Base-by-base conservation (phyloP, 371 early-diverging fungal genomes). In the Rhizopus arrhizus region DNA sequence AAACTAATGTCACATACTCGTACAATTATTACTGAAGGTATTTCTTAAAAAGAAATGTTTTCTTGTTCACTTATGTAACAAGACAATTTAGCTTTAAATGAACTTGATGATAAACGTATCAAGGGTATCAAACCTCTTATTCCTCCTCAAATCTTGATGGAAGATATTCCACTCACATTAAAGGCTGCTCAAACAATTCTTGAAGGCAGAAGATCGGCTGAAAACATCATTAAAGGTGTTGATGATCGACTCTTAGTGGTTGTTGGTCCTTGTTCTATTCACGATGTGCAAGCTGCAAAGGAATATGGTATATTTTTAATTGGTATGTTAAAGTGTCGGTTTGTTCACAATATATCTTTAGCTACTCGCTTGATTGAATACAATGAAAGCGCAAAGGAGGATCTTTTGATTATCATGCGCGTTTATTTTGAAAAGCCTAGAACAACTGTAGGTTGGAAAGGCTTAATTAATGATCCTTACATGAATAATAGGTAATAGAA, bases 391-490 rank as follows among this genome's bases (percentile, higher is more conserved):
- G 74, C 81, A 12, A 75, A 81, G 55, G 86, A 86, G 36, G 94
- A 94, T 48, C 69, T 95, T 61, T 75, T 83, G 53, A 89, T 95
- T 64, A 74, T 95, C 49, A 95, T 95, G 96, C 84, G 96, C 35
- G 92, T 91, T 52, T 91, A 95, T 84, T 95, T 96, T 84, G 95
- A 95, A 71, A 95, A 95, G 76, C 96, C 96, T 29, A 77, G 95
- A 46, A 95, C 95, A 2, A 95, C 94, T 5, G 93, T 95, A 34
- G 95, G 95, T 31, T 95, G 95, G 95, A 95, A 95, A 76, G 95
- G 95, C 48, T 74, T 91, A 63, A 89, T 89, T 72, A 89, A 89
- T 60, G 91, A 95, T 65, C 91, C 91, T 13, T 74, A 77, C 41
- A 70, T 85, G 66, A 80, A 86, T 58, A 82, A 77, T 65, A 77